Base-by-base conservation (phyloP, 345 rosid genomes). In the Dovyalis caffra region DNA sequence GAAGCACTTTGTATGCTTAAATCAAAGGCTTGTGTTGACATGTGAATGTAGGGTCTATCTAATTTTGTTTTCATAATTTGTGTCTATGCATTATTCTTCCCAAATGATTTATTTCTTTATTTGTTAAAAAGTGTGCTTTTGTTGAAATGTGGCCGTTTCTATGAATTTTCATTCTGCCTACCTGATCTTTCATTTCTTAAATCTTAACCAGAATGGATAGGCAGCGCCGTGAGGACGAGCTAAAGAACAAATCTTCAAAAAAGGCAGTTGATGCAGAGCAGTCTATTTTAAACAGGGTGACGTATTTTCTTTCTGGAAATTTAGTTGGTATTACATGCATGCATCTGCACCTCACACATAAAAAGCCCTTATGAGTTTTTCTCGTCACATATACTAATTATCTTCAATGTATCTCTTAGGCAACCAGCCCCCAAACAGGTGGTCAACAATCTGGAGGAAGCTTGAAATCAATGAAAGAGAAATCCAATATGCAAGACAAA, bases 211-310 rank as follows among this genome's bases (percentile, higher is more conserved):
- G 99, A 82, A 89, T 93, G 97, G 99, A 96, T 76, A 86, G 97
- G 76, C 99, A 92, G 70, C 97, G 98, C 12, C 91, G 98, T 0
- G 99, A 96, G 88, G 99, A 96, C 70, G 99, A 96, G 77, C 79
- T 88, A 70, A 96, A 91, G 84, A 85, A 83, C 62, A 83, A 91
- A 80, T 89, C 98, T 68, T 95, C 99, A 67, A 95, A 89, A 78
- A 95, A 92, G 85, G 90, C 84, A 64, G 74, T 62, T 68, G 99
- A 93, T 51, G 89, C 97, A 67, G 99, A 96, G 83, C 99, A 96
- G 71, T 83, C 97, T 71, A 72, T 87, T 38, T 79, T 90, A 76
- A 92, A 89, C 78, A 89, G 97, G 86, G 99, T 89, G 66, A 47
- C 75, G 79, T 69, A 68, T 69, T 71, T 70, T 5, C 28, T 2